phyloP scores from a whole-genome alignment of 179 eudicot species.

The Heliamphora pulchella region DNA sequence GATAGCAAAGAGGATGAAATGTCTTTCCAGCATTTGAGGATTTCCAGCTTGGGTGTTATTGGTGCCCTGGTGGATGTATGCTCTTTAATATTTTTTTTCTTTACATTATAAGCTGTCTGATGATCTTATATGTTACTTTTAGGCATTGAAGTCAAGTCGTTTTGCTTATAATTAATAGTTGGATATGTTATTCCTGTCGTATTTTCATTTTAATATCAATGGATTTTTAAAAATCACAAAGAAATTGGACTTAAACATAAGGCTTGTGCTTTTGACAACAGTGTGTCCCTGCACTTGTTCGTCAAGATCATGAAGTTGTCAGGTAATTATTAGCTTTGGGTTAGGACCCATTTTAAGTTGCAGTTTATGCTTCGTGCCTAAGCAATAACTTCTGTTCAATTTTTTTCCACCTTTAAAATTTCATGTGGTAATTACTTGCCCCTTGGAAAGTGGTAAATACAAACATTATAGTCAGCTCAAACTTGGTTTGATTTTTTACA shows the following conservation, averaged over 20 bases:
- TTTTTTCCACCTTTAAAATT: neutral
- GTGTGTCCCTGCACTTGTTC: neutral
- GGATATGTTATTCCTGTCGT: neutral
- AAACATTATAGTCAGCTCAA: neutral
- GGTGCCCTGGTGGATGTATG: conserved; percentile 18
- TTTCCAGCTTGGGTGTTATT: conserved; percentile 21
- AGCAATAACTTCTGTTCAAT: neutral
- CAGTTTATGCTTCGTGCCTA: neutral
- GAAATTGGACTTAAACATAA: neutral
- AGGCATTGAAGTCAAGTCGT: neutral
- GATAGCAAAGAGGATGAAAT: neutral
- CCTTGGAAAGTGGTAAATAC: neutral
- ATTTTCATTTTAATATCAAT: neutral
- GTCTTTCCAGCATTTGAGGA: conserved; percentile 17
- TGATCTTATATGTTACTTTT: neutral
- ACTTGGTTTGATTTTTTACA: neutral
- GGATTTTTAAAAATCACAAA: neutral
- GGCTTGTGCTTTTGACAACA: neutral
- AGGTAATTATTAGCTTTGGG: neutral
- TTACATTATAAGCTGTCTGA: neutral
- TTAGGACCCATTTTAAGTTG: no score
- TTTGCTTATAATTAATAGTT: no score
- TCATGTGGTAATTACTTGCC: neutral
- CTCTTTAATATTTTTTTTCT: neutral
- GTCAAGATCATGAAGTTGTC: no score